These are phyloP conservation scores for Punica granatum DNA, from an alignment of 345 rosid genomes.

Conservation along the genomic window DNA sequence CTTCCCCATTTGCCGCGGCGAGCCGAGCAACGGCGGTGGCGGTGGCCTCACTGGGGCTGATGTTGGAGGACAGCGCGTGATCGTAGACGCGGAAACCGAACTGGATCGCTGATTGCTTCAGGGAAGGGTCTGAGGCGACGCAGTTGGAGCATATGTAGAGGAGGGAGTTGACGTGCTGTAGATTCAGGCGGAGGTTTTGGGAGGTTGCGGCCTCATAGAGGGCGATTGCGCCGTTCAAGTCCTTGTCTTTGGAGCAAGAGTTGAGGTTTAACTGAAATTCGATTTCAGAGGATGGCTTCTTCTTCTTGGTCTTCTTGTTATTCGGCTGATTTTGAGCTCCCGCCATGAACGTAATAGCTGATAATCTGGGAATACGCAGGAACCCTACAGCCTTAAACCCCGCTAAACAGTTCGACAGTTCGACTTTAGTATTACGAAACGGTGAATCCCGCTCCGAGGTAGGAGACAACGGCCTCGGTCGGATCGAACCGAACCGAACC, in stretches of 20 bases:
- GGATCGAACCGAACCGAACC: not conserved
- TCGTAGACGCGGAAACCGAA: conserved; percentile 56
- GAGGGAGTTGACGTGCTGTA: conserved; percentile 53
- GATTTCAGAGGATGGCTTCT: conserved; percentile 39
- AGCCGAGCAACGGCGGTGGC: conserved; percentile 58
- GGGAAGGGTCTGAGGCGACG: conserved; percentile 26
- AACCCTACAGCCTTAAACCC: not conserved
- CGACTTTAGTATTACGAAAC: too few species aligned
- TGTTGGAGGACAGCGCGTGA: conserved; percentile 38
- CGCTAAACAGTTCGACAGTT: not conserved
- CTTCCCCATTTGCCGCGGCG: conserved; percentile 70
- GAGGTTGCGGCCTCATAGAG: conserved; percentile 49
- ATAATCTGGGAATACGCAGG: not conserved
- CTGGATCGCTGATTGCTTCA: conserved; percentile 20
- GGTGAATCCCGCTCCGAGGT: not conserved
- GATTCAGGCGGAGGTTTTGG: conserved; percentile 35
- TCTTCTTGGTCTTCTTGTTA: conserved; percentile 10
- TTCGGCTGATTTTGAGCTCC: conserved; percentile 1
- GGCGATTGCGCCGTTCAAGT: conserved; percentile 57
- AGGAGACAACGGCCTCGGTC: not conserved
- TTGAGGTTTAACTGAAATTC: conserved; percentile 50
- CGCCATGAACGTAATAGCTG: not conserved
- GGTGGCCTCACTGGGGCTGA: conserved; percentile 61
- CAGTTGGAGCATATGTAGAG: conserved; percentile 64
- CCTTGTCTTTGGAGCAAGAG: conserved; percentile 50